Conservation (phyloP, 148 eudicot genomes). For the Mesembryanthemum crystallinum region DNA sequence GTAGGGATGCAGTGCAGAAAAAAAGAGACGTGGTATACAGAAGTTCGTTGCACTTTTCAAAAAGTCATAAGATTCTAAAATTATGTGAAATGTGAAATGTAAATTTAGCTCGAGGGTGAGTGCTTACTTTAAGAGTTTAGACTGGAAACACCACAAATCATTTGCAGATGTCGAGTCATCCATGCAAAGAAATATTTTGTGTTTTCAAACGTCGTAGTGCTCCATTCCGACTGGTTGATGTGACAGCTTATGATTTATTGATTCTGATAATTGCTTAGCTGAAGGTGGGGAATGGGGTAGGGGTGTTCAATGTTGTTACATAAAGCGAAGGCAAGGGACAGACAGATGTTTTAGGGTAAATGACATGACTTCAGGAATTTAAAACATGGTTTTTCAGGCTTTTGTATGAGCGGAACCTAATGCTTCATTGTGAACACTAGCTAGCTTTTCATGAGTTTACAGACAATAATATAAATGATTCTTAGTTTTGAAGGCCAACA, state of each 20-base stretch:
- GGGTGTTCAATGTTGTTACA: neutral
- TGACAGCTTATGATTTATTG: neutral
- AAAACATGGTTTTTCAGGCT: too few species aligned
- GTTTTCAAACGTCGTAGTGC: neutral
- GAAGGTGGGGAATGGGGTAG: neutral
- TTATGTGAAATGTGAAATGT: neutral
- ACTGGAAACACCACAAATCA: neutral
- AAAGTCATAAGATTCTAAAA: neutral
- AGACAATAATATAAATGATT: neutral
- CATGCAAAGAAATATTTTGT: neutral
- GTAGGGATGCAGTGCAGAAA: neutral
- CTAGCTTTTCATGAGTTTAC: neutral
- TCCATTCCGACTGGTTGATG: neutral
- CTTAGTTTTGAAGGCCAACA: neutral
- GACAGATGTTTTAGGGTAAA: too few species aligned
- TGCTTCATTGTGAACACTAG: neutral
- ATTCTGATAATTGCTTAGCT: neutral
- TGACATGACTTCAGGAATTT: too few species aligned
- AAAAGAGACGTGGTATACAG: neutral
- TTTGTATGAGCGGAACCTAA: neutral
- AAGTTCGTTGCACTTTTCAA: neutral
- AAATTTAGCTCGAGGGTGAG: neutral
- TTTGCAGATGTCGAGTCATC: neutral
- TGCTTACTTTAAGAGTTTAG: neutral
- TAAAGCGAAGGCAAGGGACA: neutral